phyloP scores from a whole-genome alignment of 2,329 filamentous ascomycete genomes.

The Alternaria solani region DNA sequence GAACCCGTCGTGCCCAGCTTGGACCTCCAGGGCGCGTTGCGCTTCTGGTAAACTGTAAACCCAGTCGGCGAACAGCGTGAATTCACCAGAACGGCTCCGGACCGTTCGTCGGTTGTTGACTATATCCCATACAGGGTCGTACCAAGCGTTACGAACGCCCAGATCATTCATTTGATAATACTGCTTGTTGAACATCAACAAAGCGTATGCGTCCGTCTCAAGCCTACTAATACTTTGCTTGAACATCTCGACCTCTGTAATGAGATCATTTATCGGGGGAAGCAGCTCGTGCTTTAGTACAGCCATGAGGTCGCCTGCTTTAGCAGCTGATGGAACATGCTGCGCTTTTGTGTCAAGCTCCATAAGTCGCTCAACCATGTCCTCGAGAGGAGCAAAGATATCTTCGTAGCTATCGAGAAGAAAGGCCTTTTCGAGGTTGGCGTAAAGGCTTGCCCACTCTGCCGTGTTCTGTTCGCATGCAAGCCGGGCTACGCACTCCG shows the following conservation, averaged over 20 bases:
- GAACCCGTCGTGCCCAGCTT: background rate
- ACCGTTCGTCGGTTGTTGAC: background rate
- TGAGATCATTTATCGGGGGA: background rate
- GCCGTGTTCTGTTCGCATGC: background rate
- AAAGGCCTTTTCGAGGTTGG: constrained; percentile 1
- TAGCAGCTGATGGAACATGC: background rate
- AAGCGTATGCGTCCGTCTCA: background rate
- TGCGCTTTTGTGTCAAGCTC: background rate
- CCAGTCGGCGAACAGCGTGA: constrained; percentile 9
- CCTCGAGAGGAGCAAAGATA: background rate
- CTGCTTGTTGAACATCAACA: background rate
- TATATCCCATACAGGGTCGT: background rate
- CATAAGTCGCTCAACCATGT: background rate
- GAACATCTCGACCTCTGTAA: background rate
- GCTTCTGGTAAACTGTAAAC: constrained; percentile 17
- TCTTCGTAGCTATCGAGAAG: constrained; percentile 1
- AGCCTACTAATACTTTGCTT: background rate
- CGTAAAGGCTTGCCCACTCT: background rate
- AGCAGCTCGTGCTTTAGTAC: background rate
- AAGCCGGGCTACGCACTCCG: background rate
- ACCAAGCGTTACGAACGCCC: background rate
- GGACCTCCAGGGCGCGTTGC: background rate
- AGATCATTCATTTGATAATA: background rate
- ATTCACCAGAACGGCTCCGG: constrained; percentile 5
- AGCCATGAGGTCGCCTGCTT: background rate